Percentiles rank a stretch among this genome's conserved stretches.
Evolutionary conservation across 1,139 yeast species (phyloP).

Genomic region (Maudiozyma humilis): DNA sequence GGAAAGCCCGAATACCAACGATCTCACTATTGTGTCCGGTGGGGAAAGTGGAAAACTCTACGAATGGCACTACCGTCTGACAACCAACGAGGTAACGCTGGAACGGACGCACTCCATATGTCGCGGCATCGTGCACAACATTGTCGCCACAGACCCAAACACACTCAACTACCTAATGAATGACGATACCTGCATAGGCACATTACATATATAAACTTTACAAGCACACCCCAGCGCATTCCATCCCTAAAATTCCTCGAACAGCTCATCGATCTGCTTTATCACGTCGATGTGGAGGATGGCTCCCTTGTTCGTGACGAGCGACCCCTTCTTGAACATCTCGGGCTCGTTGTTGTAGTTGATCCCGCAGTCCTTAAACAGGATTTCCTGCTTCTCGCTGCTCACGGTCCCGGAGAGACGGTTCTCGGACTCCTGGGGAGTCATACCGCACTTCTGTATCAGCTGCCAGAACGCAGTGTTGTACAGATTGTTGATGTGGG

Average conservation of each 20-base stretch:
- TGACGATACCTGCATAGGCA: conserved; percentile 9
- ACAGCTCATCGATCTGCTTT: conserved; percentile 32
- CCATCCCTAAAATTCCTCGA: conserved; percentile 18
- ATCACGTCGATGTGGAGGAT: conserved; percentile 35
- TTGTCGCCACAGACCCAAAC: conserved; percentile 6
- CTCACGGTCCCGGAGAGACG: conserved; percentile 62
- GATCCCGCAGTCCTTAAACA: conserved; percentile 67
- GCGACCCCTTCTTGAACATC: conserved; percentile 78
- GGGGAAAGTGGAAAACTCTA: conserved; percentile 19
- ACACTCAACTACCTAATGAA: conserved; percentile 10
- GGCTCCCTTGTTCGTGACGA: conserved; percentile 50
- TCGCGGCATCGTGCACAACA: conserved; percentile 8
- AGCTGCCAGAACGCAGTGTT: conserved; percentile 90
- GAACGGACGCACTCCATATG: no score
- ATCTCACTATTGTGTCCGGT: conserved; percentile 13
- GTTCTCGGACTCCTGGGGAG: conserved; percentile 73
- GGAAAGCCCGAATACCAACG: conserved; percentile 3
- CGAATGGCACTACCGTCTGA: conserved; percentile 15
- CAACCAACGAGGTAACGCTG: conserved; percentile 9
- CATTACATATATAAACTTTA: conserved; percentile 6
- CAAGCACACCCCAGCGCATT: not conserved
- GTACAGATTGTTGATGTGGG: conserved; percentile 89
- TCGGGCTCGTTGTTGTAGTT: conserved; percentile 89
- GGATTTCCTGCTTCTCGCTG: conserved; percentile 77
- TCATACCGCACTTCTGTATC: conserved; percentile 59